Base-by-base conservation (phyloP, 257 asterid genomes). In the Hygrophila difformis region DNA sequence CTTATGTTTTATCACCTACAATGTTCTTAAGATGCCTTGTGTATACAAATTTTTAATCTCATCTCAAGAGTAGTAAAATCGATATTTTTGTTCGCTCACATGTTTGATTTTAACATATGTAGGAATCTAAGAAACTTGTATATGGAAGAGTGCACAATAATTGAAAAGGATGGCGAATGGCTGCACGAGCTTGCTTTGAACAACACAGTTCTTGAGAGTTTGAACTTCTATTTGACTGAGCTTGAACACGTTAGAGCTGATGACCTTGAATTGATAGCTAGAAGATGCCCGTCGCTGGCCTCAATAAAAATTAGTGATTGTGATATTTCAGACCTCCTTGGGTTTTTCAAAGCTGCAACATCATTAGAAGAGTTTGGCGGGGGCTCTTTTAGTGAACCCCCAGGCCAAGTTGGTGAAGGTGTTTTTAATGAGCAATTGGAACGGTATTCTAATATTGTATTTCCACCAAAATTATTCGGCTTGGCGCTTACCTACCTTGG, bases 291-390 rank as follows among this genome's bases (percentile, higher is more conserved):
- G 15, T 66, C 81, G 34, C 55, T 82, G 34, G 61, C 59, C 56
- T 82, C 86, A 5, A 13, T 86, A 62, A 86, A 86, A 73, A 77
- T 77, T 35, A 76, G 78, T 18, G 94, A 82, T 2, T 68, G 78
- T 46, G 96, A 86, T 48, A 49, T 77, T 47, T 24, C 69, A 2
- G 63, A 65, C 24, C 86, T 82, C 33, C 44, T 64, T 55, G 78
- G 77, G 2, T 75, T 82, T 59, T 79, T 76, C 63, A 69, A 53
- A 63, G 67, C 73, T 46, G 73, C 93, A 28, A n/a, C 63, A 42
- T 60, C 72, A 2, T 47, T 82, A 53, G 89, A 86, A 75, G 96
- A 86, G 73, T 86, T 86, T 55, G 67, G 75, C 22, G 96, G 96
- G 38, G 96, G 94, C 38, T 67, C 86, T 39, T 62, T 79, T 24